A percentile compares a stretch with the other conserved stretches of the same genome.
Evolutionary conservation across 768 basidiomycete species (phyloP).

Genomic region (Phaeotremella fagi): DNA sequence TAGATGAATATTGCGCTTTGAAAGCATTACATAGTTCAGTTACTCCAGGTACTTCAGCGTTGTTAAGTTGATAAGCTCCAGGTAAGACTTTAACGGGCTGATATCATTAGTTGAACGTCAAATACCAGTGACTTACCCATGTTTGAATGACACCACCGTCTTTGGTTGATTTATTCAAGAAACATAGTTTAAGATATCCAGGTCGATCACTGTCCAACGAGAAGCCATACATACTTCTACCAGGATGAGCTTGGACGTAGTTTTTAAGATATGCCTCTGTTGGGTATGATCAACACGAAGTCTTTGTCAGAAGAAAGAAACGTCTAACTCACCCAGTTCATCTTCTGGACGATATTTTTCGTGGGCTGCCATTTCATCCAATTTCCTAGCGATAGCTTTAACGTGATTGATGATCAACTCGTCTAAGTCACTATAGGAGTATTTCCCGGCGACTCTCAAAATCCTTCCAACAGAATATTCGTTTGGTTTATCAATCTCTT

Average conservation of each 20-base stretch:
- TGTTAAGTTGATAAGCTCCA: slow-evolving; percentile 70
- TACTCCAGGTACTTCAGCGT: slow-evolving; percentile 83
- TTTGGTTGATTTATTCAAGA: slow-evolving; percentile 73
- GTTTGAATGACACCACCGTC: slow-evolving; percentile 77
- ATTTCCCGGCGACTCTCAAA: slow-evolving; percentile 55
- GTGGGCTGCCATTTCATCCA: slow-evolving; percentile 89
- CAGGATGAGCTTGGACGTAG: slow-evolving; percentile 85
- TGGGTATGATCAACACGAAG: slow-evolving; percentile 1
- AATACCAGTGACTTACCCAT: slow-evolving; percentile 61
- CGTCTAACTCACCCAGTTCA: slow-evolving; percentile 68
- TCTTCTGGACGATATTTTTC: slow-evolving; percentile 92
- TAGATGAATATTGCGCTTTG: slow-evolving; percentile 57
- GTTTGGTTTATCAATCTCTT: slow-evolving; percentile 51
- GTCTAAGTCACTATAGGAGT: slow-evolving; percentile 87
- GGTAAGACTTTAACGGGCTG: slow-evolving; percentile 48
- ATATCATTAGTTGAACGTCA: background rate
- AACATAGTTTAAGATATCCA: slow-evolving; percentile 88
- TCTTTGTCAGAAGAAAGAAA: background rate
- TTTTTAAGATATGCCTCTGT: slow-evolving; percentile 82
- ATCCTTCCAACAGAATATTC: slow-evolving; percentile 47
- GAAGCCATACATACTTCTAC: slow-evolving; percentile 93
- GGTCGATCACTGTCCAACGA: slow-evolving; percentile 81
- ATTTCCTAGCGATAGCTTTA: slow-evolving; percentile 83
- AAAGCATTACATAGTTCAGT: slow-evolving; percentile 94
- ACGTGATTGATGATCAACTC: slow-evolving; percentile 96